Evolutionary conservation across 192 early-diverging fungal species (phyloP), one percentile per base, ranked within the genome.

Genomic region (Coemansia sp.): DNA sequence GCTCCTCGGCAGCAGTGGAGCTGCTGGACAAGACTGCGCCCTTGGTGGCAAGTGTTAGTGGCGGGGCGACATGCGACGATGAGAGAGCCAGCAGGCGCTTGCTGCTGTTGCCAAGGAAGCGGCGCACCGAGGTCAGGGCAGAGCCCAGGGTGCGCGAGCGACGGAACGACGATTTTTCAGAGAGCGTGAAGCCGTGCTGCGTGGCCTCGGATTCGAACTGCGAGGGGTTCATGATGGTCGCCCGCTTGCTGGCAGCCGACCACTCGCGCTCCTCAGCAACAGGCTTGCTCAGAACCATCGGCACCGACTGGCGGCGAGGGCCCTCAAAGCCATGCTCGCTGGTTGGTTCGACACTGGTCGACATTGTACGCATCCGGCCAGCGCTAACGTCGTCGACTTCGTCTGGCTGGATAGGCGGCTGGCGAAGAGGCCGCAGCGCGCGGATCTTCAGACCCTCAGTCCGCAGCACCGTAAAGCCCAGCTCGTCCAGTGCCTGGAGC

Each of bases 401-500:
- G 9, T 18, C 9, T 46, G 43, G 43, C 43, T n/a, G n/a, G n/a
- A n/a, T n/a, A n/a, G 43, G 43, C 19, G 53, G 65, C 19, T 60
- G 61, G 39, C 70, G 64, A 12, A 67, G 71, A 4, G 77, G 77
- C 14, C 77, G 70, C 53, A 74, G 64, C 6, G 70, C 77, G 8
- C 77, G 71, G 39, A 80, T 80, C 65, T 74, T 73, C 11, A 80
- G 63, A 24, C 68, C 77, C 44, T 80, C 71, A 27, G 71, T 80
- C 41, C 70, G 70, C 26, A 74, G 61, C 19, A 80, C 72, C 4
- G 72, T 80, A 35, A 80, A 80, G 60, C 77, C 77, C 19, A 80
- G 70, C 17, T 67, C 64, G 55, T 80, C 77, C 26, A 80, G 72
- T 0, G 83, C 81, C 48, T 83, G 81, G 54, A 87, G 86, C 33